Evolutionary conservation across 805 yeast genomes (phyloP).

Genomic region (Candida tammaniensis): DNA sequence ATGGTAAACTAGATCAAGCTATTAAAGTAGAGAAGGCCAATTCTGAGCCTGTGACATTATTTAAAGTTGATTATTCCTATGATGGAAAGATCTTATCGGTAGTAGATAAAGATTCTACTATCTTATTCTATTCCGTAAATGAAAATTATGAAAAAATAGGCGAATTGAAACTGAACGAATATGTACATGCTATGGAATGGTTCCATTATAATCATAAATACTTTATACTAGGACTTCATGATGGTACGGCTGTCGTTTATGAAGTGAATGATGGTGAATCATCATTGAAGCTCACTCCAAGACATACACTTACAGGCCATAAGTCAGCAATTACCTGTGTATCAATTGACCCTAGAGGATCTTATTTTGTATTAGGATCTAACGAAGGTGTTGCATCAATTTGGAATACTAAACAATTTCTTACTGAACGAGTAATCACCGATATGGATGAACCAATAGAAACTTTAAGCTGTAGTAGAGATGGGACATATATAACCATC

Average conservation of each 20-base stretch:
- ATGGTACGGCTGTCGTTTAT: constrained; percentile 41
- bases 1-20: constrained; percentile 29
- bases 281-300: constrained; percentile 1
- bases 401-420: constrained; percentile 45
- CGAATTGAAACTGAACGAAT: constrained; percentile 21
- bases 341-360: constrained; percentile 52
- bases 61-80: constrained; percentile 36
- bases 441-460: constrained; percentile 43
- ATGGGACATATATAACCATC: constrained; percentile 45
- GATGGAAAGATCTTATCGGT: constrained; percentile 48
- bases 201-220: constrained; percentile 37
- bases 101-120: constrained; percentile 36
- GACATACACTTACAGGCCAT: constrained; percentile 39
- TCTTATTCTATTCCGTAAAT: constrained; percentile 33
- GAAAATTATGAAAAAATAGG: constrained; percentile 27
- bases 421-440: constrained; percentile 33
- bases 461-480: constrained; percentile 39
- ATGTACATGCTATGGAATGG: constrained; percentile 45
- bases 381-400: constrained; percentile 55
- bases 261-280: constrained; percentile 11
- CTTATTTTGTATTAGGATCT: constrained; percentile 50
- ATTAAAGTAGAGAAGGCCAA: constrained; percentile 23
- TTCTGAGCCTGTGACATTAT: constrained; percentile 9
- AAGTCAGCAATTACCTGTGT: constrained; percentile 48
- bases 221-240: constrained; percentile 40